phyloP scores from a whole-genome alignment of 805 yeast genomes.

The Saccharomycodes ludwigii region DNA sequence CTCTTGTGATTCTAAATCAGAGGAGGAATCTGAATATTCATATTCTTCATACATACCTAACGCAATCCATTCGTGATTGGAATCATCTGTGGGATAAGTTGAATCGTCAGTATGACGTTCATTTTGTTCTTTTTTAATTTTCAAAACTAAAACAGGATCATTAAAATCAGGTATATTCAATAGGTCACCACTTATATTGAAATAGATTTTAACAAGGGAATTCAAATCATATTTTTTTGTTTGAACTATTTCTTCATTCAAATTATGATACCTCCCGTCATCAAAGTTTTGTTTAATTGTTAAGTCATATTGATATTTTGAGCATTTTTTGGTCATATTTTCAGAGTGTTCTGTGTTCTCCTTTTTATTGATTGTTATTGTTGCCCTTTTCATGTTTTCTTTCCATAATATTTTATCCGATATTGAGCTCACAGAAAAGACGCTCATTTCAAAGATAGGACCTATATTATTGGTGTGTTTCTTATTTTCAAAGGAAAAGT shows the following conservation, averaged over 20 bases:
- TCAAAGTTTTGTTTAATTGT: slow-evolving; percentile 44
- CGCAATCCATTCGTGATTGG: slow-evolving; percentile 44
- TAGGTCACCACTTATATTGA: slow-evolving; percentile 57
- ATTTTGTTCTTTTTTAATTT: slow-evolving; percentile 23
- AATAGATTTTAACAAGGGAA: slow-evolving; percentile 41
- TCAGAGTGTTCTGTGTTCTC: slow-evolving; percentile 4
- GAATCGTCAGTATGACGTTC: slow-evolving; percentile 14
- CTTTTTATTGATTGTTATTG: slow-evolving; percentile 28
- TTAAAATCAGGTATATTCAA: slow-evolving; percentile 48
- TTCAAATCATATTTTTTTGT: slow-evolving; percentile 25
- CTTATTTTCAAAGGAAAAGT: slow-evolving; percentile 23
- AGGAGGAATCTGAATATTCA: slow-evolving; percentile 14
- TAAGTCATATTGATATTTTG: too few species aligned
- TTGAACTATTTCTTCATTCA: slow-evolving; percentile 30
- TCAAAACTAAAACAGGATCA: slow-evolving; percentile 56
- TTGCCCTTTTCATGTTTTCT: slow-evolving; percentile 52
- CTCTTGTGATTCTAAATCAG: slow-evolving; percentile 19
- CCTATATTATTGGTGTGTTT: slow-evolving; percentile 29
- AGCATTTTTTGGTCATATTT: too few species aligned
- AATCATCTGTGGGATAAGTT: too few species aligned
- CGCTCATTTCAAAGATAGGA: slow-evolving; percentile 42
- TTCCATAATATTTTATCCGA: slow-evolving; percentile 39
- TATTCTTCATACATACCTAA: slow-evolving; percentile 32
- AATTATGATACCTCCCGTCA: slow-evolving; percentile 65
- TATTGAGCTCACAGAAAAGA: slow-evolving; percentile 44